Conservation (phyloP, 768 basidiomycete species). For the Agaricus sinodeliciosus region DNA sequence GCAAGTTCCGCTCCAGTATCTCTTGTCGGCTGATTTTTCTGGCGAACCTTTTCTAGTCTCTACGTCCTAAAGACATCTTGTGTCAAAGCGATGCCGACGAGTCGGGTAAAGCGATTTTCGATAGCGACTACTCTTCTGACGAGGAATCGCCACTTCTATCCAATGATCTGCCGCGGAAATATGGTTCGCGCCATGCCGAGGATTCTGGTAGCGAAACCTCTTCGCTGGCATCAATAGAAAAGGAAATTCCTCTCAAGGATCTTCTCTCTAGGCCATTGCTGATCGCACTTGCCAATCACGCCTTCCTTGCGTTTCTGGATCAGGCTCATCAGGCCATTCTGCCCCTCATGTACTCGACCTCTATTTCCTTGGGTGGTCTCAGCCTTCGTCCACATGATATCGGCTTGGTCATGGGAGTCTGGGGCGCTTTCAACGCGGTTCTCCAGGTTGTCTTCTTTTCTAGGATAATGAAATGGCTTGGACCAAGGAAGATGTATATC, state of each 20-base stretch:
- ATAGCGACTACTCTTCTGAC: neutral
- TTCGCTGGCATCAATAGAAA: slow-evolving; percentile 7
- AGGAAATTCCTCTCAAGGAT: slow-evolving; percentile 12
- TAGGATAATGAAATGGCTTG: slow-evolving; percentile 35
- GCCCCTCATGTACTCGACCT: slow-evolving; percentile 37
- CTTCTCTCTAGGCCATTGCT: slow-evolving; percentile 20
- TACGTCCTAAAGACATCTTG: slow-evolving; percentile 2
- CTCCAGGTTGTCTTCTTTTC: slow-evolving; percentile 46
- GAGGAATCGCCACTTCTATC: slow-evolving; percentile 3
- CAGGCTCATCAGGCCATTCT: slow-evolving; percentile 22
- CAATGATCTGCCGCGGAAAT: neutral
- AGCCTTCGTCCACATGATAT: slow-evolving; percentile 46
- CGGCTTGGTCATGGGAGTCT: slow-evolving; percentile 42
- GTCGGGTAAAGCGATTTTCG: neutral
- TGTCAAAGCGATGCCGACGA: neutral
- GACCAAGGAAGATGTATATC: slow-evolving; percentile 39
- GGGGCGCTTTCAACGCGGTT: slow-evolving; percentile 46
- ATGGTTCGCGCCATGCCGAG: slow-evolving; percentile 8
- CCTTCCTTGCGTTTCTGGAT: slow-evolving; percentile 23
- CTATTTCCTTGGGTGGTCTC: slow-evolving; percentile 47
- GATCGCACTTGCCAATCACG: slow-evolving; percentile 19
- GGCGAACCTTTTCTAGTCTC: slow-evolving; percentile 7
- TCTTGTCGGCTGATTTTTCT: neutral
- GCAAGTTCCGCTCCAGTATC: neutral
- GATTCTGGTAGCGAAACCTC: neutral